Conservation (phyloP, 2,329 filamentous ascomycete genomes). For the Cladobotryum mycophilum region DNA sequence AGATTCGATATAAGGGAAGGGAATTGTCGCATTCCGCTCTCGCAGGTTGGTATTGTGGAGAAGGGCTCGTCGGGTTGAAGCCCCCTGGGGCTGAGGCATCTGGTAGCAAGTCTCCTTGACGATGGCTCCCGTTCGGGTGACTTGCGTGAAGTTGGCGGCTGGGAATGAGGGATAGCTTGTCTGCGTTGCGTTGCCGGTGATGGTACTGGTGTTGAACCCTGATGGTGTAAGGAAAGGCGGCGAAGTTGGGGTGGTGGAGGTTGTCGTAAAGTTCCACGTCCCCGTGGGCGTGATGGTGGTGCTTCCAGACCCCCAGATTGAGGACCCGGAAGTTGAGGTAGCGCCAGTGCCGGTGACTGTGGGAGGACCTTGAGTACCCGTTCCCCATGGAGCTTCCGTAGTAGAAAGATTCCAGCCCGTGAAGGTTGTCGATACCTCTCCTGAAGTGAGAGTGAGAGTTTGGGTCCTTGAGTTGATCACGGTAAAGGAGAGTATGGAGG, state of each 20-base stretch:
- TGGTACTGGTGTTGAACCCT: slow-evolving; percentile 7
- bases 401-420: slow-evolving; percentile 8
- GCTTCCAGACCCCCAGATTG: background rate
- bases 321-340: background rate
- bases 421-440: background rate
- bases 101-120: slow-evolving; percentile 26
- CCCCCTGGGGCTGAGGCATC: slow-evolving; percentile 19
- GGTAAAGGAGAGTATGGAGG: background rate
- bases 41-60: slow-evolving; percentile 26
- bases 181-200: slow-evolving; percentile 3
- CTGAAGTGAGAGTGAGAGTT: slow-evolving; percentile 1
- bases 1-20: slow-evolving; percentile 32
- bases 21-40: slow-evolving; percentile 25
- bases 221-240: slow-evolving; percentile 9
- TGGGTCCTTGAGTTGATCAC: background rate
- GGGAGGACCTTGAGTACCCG: background rate
- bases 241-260: background rate
- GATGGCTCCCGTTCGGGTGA: slow-evolving; percentile 23
- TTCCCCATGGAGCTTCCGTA: background rate
- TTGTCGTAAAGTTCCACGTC: slow-evolving; percentile 1
- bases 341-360: background rate
- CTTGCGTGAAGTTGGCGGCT: slow-evolving; percentile 27
- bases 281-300: background rate
- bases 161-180: slow-evolving; percentile 14
- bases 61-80: slow-evolving; percentile 19